Conservation (phyloP, 2,329 filamentous ascomycete species). For the Cephalotrichum gorgonifer region DNA sequence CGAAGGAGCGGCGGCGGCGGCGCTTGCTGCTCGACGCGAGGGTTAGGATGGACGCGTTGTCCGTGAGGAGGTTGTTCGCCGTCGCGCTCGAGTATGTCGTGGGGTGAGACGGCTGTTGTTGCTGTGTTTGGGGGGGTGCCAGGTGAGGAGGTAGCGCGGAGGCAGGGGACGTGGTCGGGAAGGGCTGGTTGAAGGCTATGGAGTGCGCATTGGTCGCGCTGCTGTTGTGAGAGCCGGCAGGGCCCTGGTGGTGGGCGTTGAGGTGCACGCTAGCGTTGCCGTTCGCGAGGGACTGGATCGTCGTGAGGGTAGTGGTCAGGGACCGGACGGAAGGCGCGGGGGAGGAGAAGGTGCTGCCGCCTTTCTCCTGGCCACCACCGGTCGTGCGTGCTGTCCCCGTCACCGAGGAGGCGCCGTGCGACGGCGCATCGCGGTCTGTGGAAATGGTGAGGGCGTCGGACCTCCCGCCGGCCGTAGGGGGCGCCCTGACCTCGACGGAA, state of each 20-base stretch:
- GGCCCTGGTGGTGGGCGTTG: constrained; percentile 28
- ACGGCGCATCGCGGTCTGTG: constrained; percentile 74
- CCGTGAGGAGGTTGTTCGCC: constrained; percentile 70
- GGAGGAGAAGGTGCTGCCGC: constrained; percentile 71
- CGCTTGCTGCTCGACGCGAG: constrained; percentile 75
- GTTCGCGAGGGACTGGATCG: constrained; percentile 65
- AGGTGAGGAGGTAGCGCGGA: constrained; percentile 66
- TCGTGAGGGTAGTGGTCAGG: constrained; percentile 74
- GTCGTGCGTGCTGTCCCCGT: constrained; percentile 66
- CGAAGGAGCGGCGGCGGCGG: constrained; percentile 65
- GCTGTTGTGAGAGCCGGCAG: constrained; percentile 14
- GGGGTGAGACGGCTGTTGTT: constrained; percentile 30
- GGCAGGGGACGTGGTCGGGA: constrained; percentile 52
- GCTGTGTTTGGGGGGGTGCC: constrained; percentile 32
- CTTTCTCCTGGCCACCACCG: constrained; percentile 47
- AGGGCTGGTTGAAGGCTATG: constrained; percentile 55
- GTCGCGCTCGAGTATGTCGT: constrained; percentile 69
- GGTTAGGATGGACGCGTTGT: constrained; percentile 79
- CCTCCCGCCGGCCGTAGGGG: constrained; percentile 54
- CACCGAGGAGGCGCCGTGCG: constrained; percentile 55
- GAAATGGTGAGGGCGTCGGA: constrained; percentile 71
- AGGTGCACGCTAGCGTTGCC: constrained; percentile 24
- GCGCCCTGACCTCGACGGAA: constrained; percentile 46
- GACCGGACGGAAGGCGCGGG: constrained; percentile 73
- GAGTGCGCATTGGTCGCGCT: constrained; percentile 21